These are phyloP conservation scores for Blastocystis sp. DNA, from an alignment of 352 stramenopile genomes.

Conservation along the genomic window DNA sequence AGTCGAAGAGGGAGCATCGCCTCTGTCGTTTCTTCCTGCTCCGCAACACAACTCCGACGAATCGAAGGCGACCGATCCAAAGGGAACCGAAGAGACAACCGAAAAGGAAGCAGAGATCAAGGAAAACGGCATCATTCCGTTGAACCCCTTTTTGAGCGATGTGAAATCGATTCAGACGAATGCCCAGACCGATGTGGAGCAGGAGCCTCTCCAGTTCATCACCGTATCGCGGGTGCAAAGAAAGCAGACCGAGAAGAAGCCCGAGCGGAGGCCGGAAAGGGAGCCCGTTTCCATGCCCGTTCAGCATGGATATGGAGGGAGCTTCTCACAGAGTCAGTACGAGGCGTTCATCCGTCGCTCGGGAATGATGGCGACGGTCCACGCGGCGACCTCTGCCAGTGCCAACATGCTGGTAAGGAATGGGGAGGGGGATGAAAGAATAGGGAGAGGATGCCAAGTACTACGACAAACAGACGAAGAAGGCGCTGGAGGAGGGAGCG, in stretches of 20 bases:
- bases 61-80: neutral
- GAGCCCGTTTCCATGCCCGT: neutral
- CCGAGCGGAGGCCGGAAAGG: no score
- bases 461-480: constrained; percentile 33
- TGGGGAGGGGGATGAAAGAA: neutral
- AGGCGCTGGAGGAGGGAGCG: neutral
- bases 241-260: neutral
- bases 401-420: neutral
- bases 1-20: neutral
- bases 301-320: constrained; percentile 10
- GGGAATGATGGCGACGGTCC: neutral
- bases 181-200: neutral
- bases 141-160: constrained; percentile 20
- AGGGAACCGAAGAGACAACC: neutral
- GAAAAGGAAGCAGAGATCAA: neutral
- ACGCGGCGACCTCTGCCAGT: neutral
- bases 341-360: constrained; percentile 29
- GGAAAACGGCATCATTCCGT: neutral
- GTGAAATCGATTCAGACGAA: neutral
- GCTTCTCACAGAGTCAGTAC: constrained; percentile 47
- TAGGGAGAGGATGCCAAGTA: constrained; percentile 48
- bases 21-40: neutral
- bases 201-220: neutral
- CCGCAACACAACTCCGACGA: neutral
- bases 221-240: neutral